A percentile compares a stretch with the other conserved stretches of the same genome.
phyloP scores from a whole-genome alignment of 2,329 filamentous ascomycete species.

The Penicillium sp. region DNA sequence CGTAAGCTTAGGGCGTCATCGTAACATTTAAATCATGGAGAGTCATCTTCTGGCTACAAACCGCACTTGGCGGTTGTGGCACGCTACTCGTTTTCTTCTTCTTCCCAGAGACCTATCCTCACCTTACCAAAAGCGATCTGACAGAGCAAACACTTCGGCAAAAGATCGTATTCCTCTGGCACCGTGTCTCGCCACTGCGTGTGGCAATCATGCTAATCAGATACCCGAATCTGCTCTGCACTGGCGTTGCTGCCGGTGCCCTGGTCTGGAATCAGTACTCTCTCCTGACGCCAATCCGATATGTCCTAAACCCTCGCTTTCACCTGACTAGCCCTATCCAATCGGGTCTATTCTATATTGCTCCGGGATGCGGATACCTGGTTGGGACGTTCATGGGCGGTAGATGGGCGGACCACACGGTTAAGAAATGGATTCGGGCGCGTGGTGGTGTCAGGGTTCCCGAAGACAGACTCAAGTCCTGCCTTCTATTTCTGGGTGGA shows the following conservation, averaged over 20 bases:
- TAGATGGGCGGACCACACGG: slow-evolving; percentile 67
- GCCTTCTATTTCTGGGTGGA: slow-evolving; percentile 58
- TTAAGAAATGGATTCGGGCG: slow-evolving; percentile 64
- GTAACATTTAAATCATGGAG: slow-evolving; percentile 74
- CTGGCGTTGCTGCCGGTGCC: slow-evolving; percentile 60
- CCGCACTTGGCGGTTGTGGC: slow-evolving; percentile 64
- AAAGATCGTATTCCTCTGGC: slow-evolving; percentile 58
- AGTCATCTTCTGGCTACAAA: slow-evolving; percentile 76
- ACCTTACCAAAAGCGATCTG: slow-evolving; percentile 63
- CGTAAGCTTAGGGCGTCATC: slow-evolving; percentile 66
- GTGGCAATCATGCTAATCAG: slow-evolving; percentile 62
- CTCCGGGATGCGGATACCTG: slow-evolving; percentile 70
- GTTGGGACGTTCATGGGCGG: slow-evolving; percentile 71
- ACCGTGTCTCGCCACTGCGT: slow-evolving; percentile 67
- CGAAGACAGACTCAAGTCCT: slow-evolving; percentile 67
- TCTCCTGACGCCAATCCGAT: slow-evolving; percentile 69
- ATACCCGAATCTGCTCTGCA: slow-evolving; percentile 68
- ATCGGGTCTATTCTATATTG: slow-evolving; percentile 72
- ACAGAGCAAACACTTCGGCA: slow-evolving; percentile 52
- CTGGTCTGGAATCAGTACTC: slow-evolving; percentile 77
- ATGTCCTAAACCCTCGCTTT: slow-evolving; percentile 74
- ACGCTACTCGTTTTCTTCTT: slow-evolving; percentile 63
- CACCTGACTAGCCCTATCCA: slow-evolving; percentile 66
- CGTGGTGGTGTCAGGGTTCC: slow-evolving; percentile 60
- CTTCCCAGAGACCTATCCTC: slow-evolving; percentile 72